Base-by-base conservation (phyloP, 2,329 filamentous ascomycete species). In the Akanthomyces dipterigenus region DNA sequence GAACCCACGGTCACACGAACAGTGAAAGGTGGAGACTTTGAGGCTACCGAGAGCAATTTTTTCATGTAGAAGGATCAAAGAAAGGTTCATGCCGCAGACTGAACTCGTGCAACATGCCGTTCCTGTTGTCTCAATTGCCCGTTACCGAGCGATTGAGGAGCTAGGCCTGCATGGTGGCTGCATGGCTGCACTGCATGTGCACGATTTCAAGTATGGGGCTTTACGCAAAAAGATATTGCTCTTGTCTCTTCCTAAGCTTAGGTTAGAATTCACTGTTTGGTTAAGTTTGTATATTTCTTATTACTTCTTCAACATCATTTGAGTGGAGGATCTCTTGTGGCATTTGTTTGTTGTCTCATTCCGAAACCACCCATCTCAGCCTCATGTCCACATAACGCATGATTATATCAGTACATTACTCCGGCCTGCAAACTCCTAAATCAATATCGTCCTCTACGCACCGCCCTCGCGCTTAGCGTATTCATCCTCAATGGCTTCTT, bases 381-480 rank as follows among this genome's bases (percentile, higher is more conserved):
- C 40, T 45, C 57, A 26, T 55, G 34, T 14, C 42, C 34, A 22
- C 43, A 45, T 48, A 24, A n/a, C 58, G 38, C n/a, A n/a, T n/a
- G n/a, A n/a, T n/a, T n/a, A n/a, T n/a, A n/a, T n/a, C n/a, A n/a
- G n/a, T n/a, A n/a, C n/a, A n/a, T n/a, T n/a, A n/a, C n/a, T n/a
- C n/a, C n/a, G n/a, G n/a, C n/a, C n/a, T n/a, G n/a, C 58, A 60
- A 46, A 40, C 36, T n/a, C 20, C 14, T 16, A 18, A 59, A 34
- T 36, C 7, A 57, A n/a, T 57, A 18, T 28, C 50, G 14, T 28
- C 55, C 16, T 49, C 60, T 79, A 87, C 64, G 84, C 83, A 65
- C 83, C 83, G 36, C 84, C 83, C 73, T 86, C 84, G 34, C 83
- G 77, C 75, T 86, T 86, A 63, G 83, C 83, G 67, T 86, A 86